Evolutionary conservation across 441 rosid genomes (phyloP).

Genomic region (Brassica hybrid): DNA sequence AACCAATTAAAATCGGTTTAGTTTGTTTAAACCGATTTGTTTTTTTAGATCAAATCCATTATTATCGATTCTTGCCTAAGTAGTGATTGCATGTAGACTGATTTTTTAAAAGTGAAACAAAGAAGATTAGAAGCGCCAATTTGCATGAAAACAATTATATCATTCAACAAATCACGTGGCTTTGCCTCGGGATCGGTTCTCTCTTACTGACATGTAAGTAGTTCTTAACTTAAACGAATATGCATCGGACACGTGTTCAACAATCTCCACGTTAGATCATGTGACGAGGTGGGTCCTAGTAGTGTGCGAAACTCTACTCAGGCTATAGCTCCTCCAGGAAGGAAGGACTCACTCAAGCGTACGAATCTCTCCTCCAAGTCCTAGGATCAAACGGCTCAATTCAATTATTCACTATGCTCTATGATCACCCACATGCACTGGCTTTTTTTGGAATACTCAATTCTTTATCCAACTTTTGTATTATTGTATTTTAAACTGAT

Average conservation of each 20-base stretch:
- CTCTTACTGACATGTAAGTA: slow-evolving; percentile 41
- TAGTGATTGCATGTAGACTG: background rate
- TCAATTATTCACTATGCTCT: slow-evolving; percentile 36
- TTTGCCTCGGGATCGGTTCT: slow-evolving; percentile 49
- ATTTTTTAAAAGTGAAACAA: background rate
- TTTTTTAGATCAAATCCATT: background rate
- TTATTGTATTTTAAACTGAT: slow-evolving; percentile 22
- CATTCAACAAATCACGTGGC: slow-evolving; percentile 59
- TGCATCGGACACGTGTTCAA: slow-evolving; percentile 23
- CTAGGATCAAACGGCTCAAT: slow-evolving; percentile 36
- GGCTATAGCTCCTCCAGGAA: slow-evolving; percentile 18
- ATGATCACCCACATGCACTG: slow-evolving; percentile 41
- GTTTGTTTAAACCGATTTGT: background rate
- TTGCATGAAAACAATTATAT: slow-evolving; percentile 9
- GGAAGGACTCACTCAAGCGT: slow-evolving; percentile 26
- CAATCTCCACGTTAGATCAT: slow-evolving; percentile 45
- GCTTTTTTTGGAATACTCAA: slow-evolving; percentile 27
- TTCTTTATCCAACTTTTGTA: slow-evolving; percentile 25
- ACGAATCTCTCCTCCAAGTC: slow-evolving; percentile 36
- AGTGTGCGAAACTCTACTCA: slow-evolving; percentile 28
- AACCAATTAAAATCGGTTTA: no score
- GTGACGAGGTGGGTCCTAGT: slow-evolving; percentile 46
- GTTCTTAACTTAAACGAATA: slow-evolving; percentile 28
- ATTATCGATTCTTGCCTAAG: background rate
- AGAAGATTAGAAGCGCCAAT: slow-evolving; percentile 7